Base-by-base conservation (phyloP, 2,329 filamentous ascomycete species). In the Hymenotorrendiella dingleyae region DNA sequence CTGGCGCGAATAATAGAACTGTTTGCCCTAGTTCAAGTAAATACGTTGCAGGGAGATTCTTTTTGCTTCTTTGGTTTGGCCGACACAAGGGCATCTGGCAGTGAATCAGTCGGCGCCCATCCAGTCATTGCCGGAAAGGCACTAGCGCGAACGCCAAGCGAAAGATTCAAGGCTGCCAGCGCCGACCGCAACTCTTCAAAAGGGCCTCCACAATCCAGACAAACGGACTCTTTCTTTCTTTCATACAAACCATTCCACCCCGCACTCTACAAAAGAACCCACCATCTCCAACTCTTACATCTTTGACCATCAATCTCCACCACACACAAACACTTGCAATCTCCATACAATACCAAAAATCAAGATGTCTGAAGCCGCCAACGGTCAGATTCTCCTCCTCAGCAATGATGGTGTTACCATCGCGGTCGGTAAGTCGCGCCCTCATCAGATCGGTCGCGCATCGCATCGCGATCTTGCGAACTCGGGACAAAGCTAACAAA, bases 381-480 rank as follows among this genome's bases (percentile, higher is more conserved):
- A 33, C 21, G 53, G n/a, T n/a, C n/a, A 42, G 16, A 67, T 76
- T 46, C 71, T 61, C 36, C 64, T 76, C 14, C 60, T 67, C 52
- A 71, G 67, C 61, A 74, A 72, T 37, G 73, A 76, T 61, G 64
- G 64, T 40, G 66, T 66, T 34, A 62, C 67, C 23, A 66, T 76
- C 47, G 52, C 58, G 10, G 70, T 78, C 52, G 71, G 73, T 76
- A 67, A 56, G 71, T 36, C 46, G 44, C 48, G 52, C 52, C 42
- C 41, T 35, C 43, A 37, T 47, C 42, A n/a, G n/a, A n/a, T n/a
- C n/a, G n/a, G 19, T 42, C 30, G 30, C 30, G 8, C 30, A 21
- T 6, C 30, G 9, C 30, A 12, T 21, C 30, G 3, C 17, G 16
- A 28, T 29, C 7, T 22, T 28, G 38, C 34, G 32, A 26, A 32